Evolutionary conservation across 768 basidiomycete genomes (phyloP).

Genomic region (Leccinum fibrillosum): DNA sequence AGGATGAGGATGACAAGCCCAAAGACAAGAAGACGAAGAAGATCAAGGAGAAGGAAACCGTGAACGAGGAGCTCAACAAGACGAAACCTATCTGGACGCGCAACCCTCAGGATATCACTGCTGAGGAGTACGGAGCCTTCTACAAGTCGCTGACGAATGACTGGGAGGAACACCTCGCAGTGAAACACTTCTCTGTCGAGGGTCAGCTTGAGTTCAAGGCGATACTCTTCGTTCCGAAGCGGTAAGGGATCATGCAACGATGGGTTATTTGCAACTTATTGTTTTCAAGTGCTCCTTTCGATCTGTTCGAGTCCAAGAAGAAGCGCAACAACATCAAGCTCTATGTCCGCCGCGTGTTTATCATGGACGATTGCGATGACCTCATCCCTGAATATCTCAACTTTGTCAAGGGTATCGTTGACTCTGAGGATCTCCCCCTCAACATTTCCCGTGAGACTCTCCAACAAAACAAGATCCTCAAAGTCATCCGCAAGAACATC

Average conservation of each 20-base stretch:
- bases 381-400: slow-evolving; percentile 99
- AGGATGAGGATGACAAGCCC: slow-evolving; percentile 78
- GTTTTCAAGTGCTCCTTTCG: slow-evolving; percentile 82
- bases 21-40: slow-evolving; percentile 94
- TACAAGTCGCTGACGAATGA: slow-evolving; percentile 99
- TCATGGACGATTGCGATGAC: slow-evolving; percentile 99
- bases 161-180: slow-evolving; percentile 99
- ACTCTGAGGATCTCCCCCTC: slow-evolving; percentile 98
- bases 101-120: slow-evolving; percentile 90
- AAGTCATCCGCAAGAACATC: slow-evolving; percentile 98
- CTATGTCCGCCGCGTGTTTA: slow-evolving; percentile 99
- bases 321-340: slow-evolving; percentile 99
- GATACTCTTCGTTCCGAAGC: slow-evolving; percentile 95
- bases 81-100: slow-evolving; percentile 99
- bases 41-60: slow-evolving; percentile 81
- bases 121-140: slow-evolving; percentile 93
- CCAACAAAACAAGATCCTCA: slow-evolving; percentile 99
- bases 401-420: slow-evolving; percentile 99
- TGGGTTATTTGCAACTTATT: background rate
- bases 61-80: slow-evolving; percentile 99
- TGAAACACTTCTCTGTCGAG: slow-evolving; percentile 99
- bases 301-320: slow-evolving; percentile 99
- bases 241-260: slow-evolving; percentile 45
- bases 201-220: slow-evolving; percentile 99
- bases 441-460: slow-evolving; percentile 99